Base-by-base conservation (phyloP, 225 moss, liverwort and hornwort species). In the Pseudisothecium myosuroides region DNA sequence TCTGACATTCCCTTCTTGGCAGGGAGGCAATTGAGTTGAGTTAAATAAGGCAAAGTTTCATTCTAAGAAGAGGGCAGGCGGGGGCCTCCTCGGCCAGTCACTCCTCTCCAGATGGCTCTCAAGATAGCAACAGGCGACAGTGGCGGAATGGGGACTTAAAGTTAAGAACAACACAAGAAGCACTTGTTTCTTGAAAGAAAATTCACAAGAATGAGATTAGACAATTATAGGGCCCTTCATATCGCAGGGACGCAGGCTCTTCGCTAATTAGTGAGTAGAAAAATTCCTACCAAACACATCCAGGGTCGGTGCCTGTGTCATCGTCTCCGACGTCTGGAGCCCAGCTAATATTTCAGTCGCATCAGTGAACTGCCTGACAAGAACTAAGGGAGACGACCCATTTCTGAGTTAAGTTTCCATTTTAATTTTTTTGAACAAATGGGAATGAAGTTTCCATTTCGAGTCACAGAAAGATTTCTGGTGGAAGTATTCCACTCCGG, bases 1-100 rank as follows among this genome's bases (percentile, higher is more conserved):
- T 26, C 88, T 85, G 90, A 92, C 85, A 92, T 92, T 92, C 90
- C 63, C 82, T 85, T 49, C 31, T n/a, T 41, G 76, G 82, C 85
- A 90, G 63, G 37, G 62, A 68, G 68, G 55, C 63, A 54, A 62
- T 76, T 47, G 85, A 81, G 7, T 56, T 23, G 23, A 58, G 23
- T 58, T 58, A 23, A 58, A 81, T 76, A 88, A 88, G 49, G 41
- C 68, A 82, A 76, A 47, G 37, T 43, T 16, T 31, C 17, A 56
- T 67, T 61, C 65, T 59, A 73, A 72, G 47, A 73, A 62, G 58
- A 79, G 54, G 34, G 3, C 17, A 16, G 29, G 3, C 17, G 12
- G 29, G 11, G 36, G 18, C 78, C 79, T 85, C 49, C 81, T 80
- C 83, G 29, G 41, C 67, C 77, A 86, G 22, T 77, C 64, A 62